Base-by-base conservation (phyloP, 352 stramenopile genomes). In the Pythium phragmitis region DNA sequence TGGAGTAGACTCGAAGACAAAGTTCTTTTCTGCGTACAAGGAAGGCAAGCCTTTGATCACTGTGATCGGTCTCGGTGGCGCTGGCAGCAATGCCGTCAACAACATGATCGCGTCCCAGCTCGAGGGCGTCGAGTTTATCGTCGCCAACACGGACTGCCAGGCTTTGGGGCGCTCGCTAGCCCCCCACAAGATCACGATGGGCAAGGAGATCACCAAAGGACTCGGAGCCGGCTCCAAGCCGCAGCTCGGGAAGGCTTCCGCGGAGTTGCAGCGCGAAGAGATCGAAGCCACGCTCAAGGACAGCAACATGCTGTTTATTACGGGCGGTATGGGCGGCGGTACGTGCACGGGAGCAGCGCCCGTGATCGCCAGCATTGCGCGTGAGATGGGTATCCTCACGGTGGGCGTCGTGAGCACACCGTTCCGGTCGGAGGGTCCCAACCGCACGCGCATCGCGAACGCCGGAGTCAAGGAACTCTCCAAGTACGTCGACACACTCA, bases 291-390 rank as follows among this genome's bases (percentile, higher is more conserved):
- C 96, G 64, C 78, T 98, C 23, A 63, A 89, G 54, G 92, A 95
- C 54, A 94, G 93, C 57, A 97, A 99, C 79, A 92, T 99, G 80
- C 80, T 98, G 36, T 99, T 99, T 69, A 93, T 99, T 50, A 98
- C 96, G 3, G 94, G 92, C 37, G 96, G 96, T 5, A 98, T 99
- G 96, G 85, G 86, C n/a, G 88, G 85, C 52, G 90, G 94, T 49
- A 98, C 94, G 0, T 96, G 91, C 57, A 96, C 87, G 23, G 92
- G 96, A 48, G 96, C 96, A 4, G 94, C 92, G 14, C 96, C 96
- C 2, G 86, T 99, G 21, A 89, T 99, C 37, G 96, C 96, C 0
- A 89, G 94, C 73, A 85, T 97, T 42, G 96, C 94, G 26, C 91
- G 90, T n/a, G 88, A 98, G 28, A 67, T 92, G 74, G 88, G 94